A percentile compares a stretch with the other conserved stretches of the same genome.
Conservation (phyloP, 1,139 yeast species). For the Suhomyces ambrosiae region DNA sequence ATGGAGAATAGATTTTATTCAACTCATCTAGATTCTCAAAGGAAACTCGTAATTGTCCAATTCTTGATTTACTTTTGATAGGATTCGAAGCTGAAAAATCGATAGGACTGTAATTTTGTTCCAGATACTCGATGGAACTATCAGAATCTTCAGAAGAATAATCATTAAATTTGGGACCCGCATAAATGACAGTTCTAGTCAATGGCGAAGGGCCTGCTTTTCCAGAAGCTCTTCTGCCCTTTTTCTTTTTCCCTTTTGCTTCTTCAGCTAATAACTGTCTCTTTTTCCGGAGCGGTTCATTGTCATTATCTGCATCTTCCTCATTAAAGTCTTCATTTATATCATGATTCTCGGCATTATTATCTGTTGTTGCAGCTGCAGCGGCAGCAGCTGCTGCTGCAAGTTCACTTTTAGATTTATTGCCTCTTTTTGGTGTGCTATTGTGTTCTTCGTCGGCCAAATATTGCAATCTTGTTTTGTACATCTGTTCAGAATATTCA, state of each 20-base stretch:
- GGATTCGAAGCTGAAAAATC: slow-evolving; percentile 12
- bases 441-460: slow-evolving; percentile 50
- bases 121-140: slow-evolving; percentile 2
- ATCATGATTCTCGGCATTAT: slow-evolving; percentile 18
- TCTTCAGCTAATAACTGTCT: slow-evolving; percentile 15
- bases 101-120: slow-evolving; percentile 6
- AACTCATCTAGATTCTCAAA: slow-evolving; percentile 18
- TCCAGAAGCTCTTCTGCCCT: slow-evolving; percentile 6
- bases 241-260: slow-evolving; percentile 10
- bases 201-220: slow-evolving; percentile 22
- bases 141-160: slow-evolving; percentile 8
- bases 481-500: slow-evolving; percentile 72
- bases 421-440: slow-evolving; percentile 37
- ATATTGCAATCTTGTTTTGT: slow-evolving; percentile 58
- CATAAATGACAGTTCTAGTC: slow-evolving; percentile 18
- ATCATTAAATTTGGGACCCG: slow-evolving; percentile 5
- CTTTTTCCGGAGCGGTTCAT: slow-evolving; percentile 13
- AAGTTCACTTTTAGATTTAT: slow-evolving; percentile 31
- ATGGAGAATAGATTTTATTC: slow-evolving; percentile 3
- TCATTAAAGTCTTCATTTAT: slow-evolving; percentile 9
- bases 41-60: slow-evolving; percentile 24
- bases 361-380: slow-evolving; percentile 15
- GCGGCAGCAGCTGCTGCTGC: slow-evolving; percentile 19
- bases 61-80: slow-evolving; percentile 7
- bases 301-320: slow-evolving; percentile 8